Conservation (phyloP, 2,329 filamentous ascomycete species). For the Tolypocladium ophioglossoides region DNA sequence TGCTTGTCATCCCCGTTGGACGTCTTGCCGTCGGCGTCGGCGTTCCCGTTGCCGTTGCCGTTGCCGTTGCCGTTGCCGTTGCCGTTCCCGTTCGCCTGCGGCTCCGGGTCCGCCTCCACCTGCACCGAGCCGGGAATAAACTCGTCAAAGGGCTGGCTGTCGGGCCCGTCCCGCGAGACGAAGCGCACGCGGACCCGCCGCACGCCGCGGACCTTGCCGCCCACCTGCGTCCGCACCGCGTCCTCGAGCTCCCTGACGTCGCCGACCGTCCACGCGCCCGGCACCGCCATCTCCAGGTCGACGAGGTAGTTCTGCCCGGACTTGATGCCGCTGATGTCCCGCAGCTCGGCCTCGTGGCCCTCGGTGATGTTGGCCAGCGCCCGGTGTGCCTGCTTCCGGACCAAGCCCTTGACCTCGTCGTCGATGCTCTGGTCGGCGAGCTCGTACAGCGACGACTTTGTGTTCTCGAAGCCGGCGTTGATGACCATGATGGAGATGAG, state of each 20-base stretch:
- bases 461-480: slow-evolving; percentile 81
- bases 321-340: slow-evolving; percentile 81
- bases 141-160: slow-evolving; percentile 60
- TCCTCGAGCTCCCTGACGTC: slow-evolving; percentile 63
- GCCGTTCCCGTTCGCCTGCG: slow-evolving; percentile 20
- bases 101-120: slow-evolving; percentile 48
- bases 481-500: slow-evolving; percentile 91
- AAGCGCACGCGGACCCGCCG: slow-evolving; percentile 78
- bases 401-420: slow-evolving; percentile 63
- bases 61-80: slow-evolving; percentile 17
- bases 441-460: slow-evolving; percentile 69
- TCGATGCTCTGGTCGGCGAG: slow-evolving; percentile 87
- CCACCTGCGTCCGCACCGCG: slow-evolving; percentile 60
- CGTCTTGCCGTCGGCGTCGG: slow-evolving; percentile 24
- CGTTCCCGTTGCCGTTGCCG: slow-evolving; percentile 16
- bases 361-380: slow-evolving; percentile 44
- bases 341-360: slow-evolving; percentile 54
- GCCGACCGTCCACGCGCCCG: slow-evolving; percentile 64
- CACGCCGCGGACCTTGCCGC: slow-evolving; percentile 70
- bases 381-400: slow-evolving; percentile 54
- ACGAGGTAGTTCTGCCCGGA: slow-evolving; percentile 94
- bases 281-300: slow-evolving; percentile 77
- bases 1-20: slow-evolving; percentile 19
- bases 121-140: slow-evolving; percentile 56
- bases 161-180: slow-evolving; percentile 52